These are phyloP conservation scores for Haematococcus lacustris DNA, from an alignment of 139 green algal species.

Conservation along the genomic window DNA sequence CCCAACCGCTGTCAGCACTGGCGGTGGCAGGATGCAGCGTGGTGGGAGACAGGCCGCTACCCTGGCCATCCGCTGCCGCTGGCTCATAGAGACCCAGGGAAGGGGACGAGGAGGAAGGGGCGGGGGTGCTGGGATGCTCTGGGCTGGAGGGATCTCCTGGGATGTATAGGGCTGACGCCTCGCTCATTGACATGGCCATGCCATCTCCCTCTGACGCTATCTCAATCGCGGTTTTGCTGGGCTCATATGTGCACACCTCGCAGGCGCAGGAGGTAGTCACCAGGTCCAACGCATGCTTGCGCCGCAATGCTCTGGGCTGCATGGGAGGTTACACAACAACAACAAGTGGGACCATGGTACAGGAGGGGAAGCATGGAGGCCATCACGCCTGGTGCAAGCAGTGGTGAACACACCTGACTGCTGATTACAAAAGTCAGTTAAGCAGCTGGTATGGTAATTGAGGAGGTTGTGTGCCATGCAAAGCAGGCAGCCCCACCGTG, in stretches of 20 bases:
- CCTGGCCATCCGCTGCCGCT: too few relatives aligned
- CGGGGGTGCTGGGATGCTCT: background rate
- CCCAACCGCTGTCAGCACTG: background rate
- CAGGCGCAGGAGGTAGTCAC: constrained; percentile 61
- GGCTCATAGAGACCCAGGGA: too few relatives aligned
- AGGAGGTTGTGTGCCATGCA: too few relatives aligned
- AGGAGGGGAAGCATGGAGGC: too few relatives aligned
- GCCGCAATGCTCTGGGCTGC: constrained; percentile 18
- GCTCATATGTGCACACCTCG: constrained; percentile 28
- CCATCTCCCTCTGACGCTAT: constrained; percentile 51
- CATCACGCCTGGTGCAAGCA: too few relatives aligned
- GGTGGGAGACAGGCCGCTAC: background rate
- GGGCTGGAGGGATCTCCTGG: background rate
- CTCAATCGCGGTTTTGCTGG: constrained; percentile 26
- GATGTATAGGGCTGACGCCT: background rate
- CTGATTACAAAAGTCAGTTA: too few relatives aligned
- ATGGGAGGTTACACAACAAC: too few relatives aligned
- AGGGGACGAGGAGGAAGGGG: constrained; percentile 1
- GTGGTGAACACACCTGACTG: too few relatives aligned
- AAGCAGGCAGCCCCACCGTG: too few relatives aligned
- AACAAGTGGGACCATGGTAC: too few relatives aligned
- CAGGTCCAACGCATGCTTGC: constrained; percentile 44
- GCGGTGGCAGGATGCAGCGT: background rate
- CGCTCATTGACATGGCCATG: constrained; percentile 40
- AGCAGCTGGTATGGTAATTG: too few relatives aligned